phyloP scores from a whole-genome alignment of 139 green algal genomes.

The Eudorina sp. region DNA sequence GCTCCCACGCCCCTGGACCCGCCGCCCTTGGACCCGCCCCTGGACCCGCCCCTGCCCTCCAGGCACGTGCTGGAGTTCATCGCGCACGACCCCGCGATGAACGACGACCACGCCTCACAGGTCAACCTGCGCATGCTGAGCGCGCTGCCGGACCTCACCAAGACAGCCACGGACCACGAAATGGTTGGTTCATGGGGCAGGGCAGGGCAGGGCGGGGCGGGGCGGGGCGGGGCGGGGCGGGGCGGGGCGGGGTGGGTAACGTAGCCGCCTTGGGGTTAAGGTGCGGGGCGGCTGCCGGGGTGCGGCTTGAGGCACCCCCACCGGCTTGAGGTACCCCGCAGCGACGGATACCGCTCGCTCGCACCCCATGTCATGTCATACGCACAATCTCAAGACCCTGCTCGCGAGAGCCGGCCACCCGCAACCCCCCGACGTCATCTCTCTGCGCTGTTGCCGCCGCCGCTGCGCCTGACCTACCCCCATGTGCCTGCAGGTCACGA shows the following conservation, averaged over 20 bases:
- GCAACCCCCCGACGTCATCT: background rate
- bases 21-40: too few relatives aligned
- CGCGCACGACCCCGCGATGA: background rate
- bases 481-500: constrained; percentile 41
- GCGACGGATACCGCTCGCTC: too few relatives aligned
- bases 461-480: background rate
- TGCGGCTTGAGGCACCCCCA: too few relatives aligned
- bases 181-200: too few relatives aligned
- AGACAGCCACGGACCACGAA: constrained; percentile 42
- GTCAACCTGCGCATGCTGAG: constrained; percentile 43
- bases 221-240: too few relatives aligned
- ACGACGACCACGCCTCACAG: background rate
- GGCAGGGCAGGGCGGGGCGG: too few relatives aligned
- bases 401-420: background rate
- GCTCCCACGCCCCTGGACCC: too few relatives aligned
- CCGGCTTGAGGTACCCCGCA: too few relatives aligned
- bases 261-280: too few relatives aligned
- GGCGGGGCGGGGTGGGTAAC: too few relatives aligned
- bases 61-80: constrained; percentile 50
- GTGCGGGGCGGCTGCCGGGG: too few relatives aligned
- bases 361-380: background rate
- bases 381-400: background rate
- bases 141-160: constrained; percentile 34
- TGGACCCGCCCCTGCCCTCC: background rate
- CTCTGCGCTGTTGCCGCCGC: background rate